Evolutionary conservation across 805 yeast genomes (phyloP), one percentile per base, ranked within the genome.

Genomic region (Suhomyces canberraensis): DNA sequence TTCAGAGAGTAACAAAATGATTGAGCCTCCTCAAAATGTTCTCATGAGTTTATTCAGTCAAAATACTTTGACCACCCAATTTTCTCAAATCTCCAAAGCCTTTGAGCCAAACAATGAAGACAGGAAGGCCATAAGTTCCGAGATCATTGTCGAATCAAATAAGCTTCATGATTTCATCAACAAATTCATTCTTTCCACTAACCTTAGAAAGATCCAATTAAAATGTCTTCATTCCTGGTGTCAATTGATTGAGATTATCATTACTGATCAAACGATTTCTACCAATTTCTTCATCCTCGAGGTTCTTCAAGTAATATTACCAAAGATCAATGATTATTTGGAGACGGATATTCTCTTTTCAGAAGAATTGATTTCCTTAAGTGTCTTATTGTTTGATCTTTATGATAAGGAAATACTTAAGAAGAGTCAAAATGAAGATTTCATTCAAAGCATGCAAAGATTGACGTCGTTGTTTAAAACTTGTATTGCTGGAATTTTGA

Each of bases 141-240:
- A 32, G 13, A 39, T 63, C 4, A 47, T 58, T 22, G 32, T 41
- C 4, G 65, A 61, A 25, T 58, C 55, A 0, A 42, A 41, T 7
- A 45, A 48, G 13, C 41, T 75, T 20, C 50, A 58, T 17, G 61
- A 56, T 4, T 69, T 70, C 36, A 48, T 80, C 20, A 61, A 66
- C 0, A 74, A 74, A 46, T 65, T 69, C 16, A 49, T 76, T 11
- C 60, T 76, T n/a, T 66, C 64, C 28, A 65, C 67, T 29, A 66
- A 69, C 26, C 71, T 78, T 46, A 71, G 71, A 42, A 56, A 68
- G 1, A 64, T 69, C 7, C 93, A 84, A 42, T 61, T 83, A 31
- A 61, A 72, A 11, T 77, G 82, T 39, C 61, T 91, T 19, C 87
- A 81, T 51, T 76, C 95, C 0, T 91, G 98, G 98, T 80, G 81